Evolutionary conservation across 116 monocot species (phyloP), one percentile per base, ranked within the genome.

Genomic region (Zostera marina): DNA sequence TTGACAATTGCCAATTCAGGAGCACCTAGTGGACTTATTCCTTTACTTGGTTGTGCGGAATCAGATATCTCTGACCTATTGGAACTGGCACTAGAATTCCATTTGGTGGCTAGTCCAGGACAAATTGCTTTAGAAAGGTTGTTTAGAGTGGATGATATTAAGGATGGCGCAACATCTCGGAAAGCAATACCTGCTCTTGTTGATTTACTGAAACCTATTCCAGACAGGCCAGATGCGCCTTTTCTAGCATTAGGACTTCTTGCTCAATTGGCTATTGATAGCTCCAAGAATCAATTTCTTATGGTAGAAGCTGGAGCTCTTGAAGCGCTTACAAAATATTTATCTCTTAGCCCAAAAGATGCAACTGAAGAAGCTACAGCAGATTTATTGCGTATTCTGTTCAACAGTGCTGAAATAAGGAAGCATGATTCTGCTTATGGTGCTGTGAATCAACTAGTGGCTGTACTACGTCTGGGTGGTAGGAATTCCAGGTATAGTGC

Each of bases 121-220:
- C 70, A 86, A 78, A 54, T 78, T 68, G 69, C 83, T 41, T 65
- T 98, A 6, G 86, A 90, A 62, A 75, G 74, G 44, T 53, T 98
- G 32, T 90, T 98, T 53, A 80, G 83, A 63, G 82, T 90, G 64
- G 98, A 98, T 68, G 98, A 98, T 25, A 83, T 90, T 43, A 78
- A 78, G 66, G 71, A 71, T 56, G 79, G 98, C 40, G 66, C 98
- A 56, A 74, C 90, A 64, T 85, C 90, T 62, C 70, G 90, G 41
- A 98, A 98, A 77, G 77, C 76, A 45, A 83, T 98, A 63, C 98
- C 98, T 68, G 70, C 63, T 43, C 82, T 98, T 62, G 98, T 98
- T 72, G 98, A 98, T 79, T 62, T 98, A 44, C 82, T 98, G 47
- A 98, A 98, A 74, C 98, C 98, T 44, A 98, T 98, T 61, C 98